phyloP scores from a whole-genome alignment of 208 protist species.

The Leishmania arabica region DNA sequence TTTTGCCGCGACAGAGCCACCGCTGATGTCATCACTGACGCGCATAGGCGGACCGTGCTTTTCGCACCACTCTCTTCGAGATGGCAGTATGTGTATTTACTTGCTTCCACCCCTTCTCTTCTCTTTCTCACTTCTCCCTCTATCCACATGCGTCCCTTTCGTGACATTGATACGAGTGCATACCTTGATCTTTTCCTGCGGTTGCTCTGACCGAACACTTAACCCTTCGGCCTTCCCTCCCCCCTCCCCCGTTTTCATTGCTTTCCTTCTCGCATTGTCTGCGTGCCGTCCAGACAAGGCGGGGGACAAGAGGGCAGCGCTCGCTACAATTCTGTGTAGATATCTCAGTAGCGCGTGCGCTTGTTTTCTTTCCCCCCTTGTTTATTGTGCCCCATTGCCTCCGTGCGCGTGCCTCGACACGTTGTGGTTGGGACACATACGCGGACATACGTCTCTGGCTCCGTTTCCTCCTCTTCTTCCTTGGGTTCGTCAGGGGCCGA shows the following conservation, averaged over 20 bases:
- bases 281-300: background rate
- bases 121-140: background rate
- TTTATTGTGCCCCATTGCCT: background rate
- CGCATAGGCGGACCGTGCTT: background rate
- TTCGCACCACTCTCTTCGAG: background rate
- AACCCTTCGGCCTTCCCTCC: background rate
- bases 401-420: background rate
- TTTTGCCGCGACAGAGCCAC: background rate
- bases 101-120: background rate
- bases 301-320: background rate
- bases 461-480: background rate
- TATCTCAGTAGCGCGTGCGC: background rate
- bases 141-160: background rate
- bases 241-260: background rate
- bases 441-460: background rate
- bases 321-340: background rate
- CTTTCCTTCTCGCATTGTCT: background rate
- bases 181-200: background rate
- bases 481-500: background rate
- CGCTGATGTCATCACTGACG: background rate
- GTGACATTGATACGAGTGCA: background rate
- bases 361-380: background rate
- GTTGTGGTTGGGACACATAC: background rate
- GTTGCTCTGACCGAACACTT: background rate
- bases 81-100: background rate